Conservation (phyloP, 2,329 filamentous ascomycete species). For the Neoarthrinium moseri region DNA sequence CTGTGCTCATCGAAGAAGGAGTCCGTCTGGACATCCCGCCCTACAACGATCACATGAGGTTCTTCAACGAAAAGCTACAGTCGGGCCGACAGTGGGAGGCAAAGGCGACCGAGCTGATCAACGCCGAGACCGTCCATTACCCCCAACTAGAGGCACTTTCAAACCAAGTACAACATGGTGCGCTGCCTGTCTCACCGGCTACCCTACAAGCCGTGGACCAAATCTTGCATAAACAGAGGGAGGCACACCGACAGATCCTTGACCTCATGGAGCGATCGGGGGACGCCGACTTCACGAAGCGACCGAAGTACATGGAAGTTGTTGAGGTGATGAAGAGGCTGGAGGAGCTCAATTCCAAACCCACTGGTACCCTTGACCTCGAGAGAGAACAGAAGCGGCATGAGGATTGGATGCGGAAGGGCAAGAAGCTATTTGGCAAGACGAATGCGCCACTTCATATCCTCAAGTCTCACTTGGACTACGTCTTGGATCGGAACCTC, state of each 20-base stretch:
- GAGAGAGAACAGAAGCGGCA: constrained; percentile 93
- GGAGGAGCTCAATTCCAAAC: constrained; percentile 89
- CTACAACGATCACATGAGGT: constrained; percentile 76
- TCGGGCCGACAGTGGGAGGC: constrained; percentile 86
- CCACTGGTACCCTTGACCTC: constrained; percentile 83
- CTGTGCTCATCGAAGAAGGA: constrained; percentile 75
- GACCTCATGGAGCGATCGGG: constrained; percentile 78
- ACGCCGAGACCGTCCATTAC: constrained; percentile 89
- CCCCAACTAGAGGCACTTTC: constrained; percentile 91
- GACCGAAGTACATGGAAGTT: constrained; percentile 88
- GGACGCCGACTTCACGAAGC: constrained; percentile 70
- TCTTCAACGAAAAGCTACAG: constrained; percentile 72
- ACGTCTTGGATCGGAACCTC: constrained; percentile 84
- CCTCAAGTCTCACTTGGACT: constrained; percentile 89
- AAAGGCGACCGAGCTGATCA: constrained; percentile 89
- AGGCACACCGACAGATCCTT: constrained; percentile 85
- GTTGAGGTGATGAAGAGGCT: constrained; percentile 84
- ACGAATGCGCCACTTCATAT: constrained; percentile 97
- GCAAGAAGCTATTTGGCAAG: constrained; percentile 97
- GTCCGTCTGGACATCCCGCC: constrained; percentile 73
- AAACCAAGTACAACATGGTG: constrained; percentile 68
- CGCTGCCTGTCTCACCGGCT: constrained; percentile 77
- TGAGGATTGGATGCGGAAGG: constrained; percentile 98
- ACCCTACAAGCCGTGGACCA: constrained; percentile 83
- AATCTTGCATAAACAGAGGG: constrained; percentile 92